A percentile compares a stretch with the other conserved stretches of the same genome.
Conservation (phyloP, 345 rosid genomes). For the Mallotus nudiflorus region DNA sequence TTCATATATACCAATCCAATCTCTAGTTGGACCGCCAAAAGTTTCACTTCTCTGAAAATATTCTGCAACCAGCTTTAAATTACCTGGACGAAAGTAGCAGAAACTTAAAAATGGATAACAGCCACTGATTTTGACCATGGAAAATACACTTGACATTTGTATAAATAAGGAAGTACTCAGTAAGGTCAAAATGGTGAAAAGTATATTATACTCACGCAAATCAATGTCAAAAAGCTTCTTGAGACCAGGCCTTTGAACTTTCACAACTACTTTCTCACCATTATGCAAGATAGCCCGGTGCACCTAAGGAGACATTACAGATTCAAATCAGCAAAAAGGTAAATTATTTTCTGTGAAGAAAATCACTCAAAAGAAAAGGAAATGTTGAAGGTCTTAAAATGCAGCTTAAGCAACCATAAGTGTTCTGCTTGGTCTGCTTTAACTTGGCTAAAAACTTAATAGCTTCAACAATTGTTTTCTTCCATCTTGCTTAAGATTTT, state of each 20-base stretch:
- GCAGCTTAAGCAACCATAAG: not conserved
- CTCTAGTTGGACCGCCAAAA: conserved; percentile 73
- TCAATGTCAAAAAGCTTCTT: conserved; percentile 93
- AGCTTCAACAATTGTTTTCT: not conserved
- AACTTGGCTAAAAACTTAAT: no score
- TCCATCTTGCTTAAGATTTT: not conserved
- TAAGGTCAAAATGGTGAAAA: not conserved
- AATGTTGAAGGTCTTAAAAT: no score
- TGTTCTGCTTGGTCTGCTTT: not conserved
- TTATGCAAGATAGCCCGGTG: conserved; percentile 87
- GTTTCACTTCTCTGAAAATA: conserved; percentile 88
- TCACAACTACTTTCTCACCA: conserved; percentile 87
- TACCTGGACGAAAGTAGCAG: conserved; percentile 45
- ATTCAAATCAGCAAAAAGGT: conserved; percentile 26
- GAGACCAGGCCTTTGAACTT: conserved; percentile 95
- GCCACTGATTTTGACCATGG: not conserved
- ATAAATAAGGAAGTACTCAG: not conserved
- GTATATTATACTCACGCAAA: conserved; percentile 52
- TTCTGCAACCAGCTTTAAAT: conserved; percentile 81
- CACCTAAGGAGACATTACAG: conserved; percentile 49
- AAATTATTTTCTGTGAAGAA: not conserved
- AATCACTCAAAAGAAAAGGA: not conserved
- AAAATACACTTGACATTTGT: no score
- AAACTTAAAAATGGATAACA: conserved; percentile 3
- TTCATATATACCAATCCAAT: conserved; percentile 92